Conservation (phyloP, 2,329 filamentous ascomycete genomes). For the Harringtonia aguacate region DNA sequence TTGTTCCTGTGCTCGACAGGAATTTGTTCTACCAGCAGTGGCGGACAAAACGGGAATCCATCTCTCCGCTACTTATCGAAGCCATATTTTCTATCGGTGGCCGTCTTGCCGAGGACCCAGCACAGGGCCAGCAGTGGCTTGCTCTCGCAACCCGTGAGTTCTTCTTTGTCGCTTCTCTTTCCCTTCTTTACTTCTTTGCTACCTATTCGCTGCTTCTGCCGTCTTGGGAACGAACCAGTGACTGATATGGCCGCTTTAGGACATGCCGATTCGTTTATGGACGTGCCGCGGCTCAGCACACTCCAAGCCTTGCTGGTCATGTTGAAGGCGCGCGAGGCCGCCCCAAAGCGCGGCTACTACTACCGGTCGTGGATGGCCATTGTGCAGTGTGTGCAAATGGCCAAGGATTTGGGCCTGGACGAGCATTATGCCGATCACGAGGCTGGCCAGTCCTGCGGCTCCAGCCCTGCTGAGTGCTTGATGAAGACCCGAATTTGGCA, state of each 20-base stretch:
- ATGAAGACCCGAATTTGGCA: constrained; percentile 87
- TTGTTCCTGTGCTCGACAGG: constrained; percentile 81
- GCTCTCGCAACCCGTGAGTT: constrained; percentile 69
- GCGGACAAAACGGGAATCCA: constrained; percentile 69
- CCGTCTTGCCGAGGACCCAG: constrained; percentile 70
- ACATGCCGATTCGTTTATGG: constrained; percentile 89
- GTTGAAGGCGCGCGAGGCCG: constrained; percentile 83
- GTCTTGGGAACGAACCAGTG: constrained; percentile 16
- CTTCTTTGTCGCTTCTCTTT: not conserved
- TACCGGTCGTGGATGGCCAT: constrained; percentile 96
- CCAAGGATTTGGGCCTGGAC: constrained; percentile 79
- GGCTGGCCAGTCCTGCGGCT: constrained; percentile 58
- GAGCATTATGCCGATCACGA: constrained; percentile 76
- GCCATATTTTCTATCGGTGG: constrained; percentile 86
- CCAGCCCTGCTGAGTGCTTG: constrained; percentile 62
- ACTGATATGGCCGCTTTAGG: constrained; percentile 38
- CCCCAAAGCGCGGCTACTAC: constrained; percentile 88
- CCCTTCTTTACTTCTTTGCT: not conserved
- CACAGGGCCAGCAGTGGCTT: constrained; percentile 85
- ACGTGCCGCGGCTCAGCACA: constrained; percentile 80
- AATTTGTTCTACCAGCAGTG: constrained; percentile 79
- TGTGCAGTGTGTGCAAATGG: constrained; percentile 87
- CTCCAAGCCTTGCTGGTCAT: constrained; percentile 82
- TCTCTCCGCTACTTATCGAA: constrained; percentile 82
- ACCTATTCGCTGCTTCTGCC: not conserved